Percentiles rank a stretch among this genome's conserved stretches.
These are phyloP conservation scores for Fusarium stilboides DNA, from an alignment of 2,329 filamentous ascomycete genomes.

Conservation along the genomic window DNA sequence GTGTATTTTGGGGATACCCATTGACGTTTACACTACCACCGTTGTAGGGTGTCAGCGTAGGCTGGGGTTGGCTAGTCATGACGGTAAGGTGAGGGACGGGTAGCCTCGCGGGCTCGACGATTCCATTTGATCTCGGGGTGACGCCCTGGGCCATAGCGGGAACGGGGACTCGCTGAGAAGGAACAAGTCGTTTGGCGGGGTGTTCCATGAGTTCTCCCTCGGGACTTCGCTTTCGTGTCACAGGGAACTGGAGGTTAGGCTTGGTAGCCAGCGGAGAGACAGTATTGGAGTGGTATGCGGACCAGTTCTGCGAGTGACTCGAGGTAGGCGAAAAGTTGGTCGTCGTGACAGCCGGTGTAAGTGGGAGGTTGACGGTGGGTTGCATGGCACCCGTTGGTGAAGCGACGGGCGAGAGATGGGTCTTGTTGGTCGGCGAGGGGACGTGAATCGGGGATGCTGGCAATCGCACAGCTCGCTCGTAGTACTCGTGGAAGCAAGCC, in stretches of 20 bases:
- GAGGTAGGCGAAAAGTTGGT: constrained; percentile 60
- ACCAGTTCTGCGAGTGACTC: constrained; percentile 58
- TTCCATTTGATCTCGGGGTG: constrained; percentile 41
- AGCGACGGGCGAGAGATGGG: constrained; percentile 63
- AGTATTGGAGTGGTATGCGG: constrained; percentile 56
- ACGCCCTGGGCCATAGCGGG: constrained; percentile 35
- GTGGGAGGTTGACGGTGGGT: constrained; percentile 51
- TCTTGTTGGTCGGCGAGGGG: constrained; percentile 58
- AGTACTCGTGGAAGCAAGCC: constrained; percentile 86
- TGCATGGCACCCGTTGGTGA: constrained; percentile 63
- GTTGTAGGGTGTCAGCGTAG: constrained; percentile 49
- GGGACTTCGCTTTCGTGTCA: constrained; percentile 65
- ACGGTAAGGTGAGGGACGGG: constrained; percentile 81
- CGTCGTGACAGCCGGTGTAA: constrained; percentile 54
- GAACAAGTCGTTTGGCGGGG: constrained; percentile 66
- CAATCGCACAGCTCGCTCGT: constrained; percentile 75
- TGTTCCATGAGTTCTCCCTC: constrained; percentile 68
- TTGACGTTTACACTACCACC: constrained; percentile 53
- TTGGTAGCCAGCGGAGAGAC: constrained; percentile 67
- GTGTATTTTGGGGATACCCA: constrained; percentile 55
- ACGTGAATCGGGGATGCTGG: constrained; percentile 60
- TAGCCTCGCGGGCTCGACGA: constrained; percentile 62
- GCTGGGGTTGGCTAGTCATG: constrained; percentile 62
- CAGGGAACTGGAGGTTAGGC: constrained; percentile 58
- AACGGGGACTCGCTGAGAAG: constrained; percentile 42